Percentiles rank a stretch among this genome's conserved stretches.
Evolutionary conservation across 2,329 filamentous ascomycete species (phyloP).

Genomic region (Macrophomina tecta): DNA sequence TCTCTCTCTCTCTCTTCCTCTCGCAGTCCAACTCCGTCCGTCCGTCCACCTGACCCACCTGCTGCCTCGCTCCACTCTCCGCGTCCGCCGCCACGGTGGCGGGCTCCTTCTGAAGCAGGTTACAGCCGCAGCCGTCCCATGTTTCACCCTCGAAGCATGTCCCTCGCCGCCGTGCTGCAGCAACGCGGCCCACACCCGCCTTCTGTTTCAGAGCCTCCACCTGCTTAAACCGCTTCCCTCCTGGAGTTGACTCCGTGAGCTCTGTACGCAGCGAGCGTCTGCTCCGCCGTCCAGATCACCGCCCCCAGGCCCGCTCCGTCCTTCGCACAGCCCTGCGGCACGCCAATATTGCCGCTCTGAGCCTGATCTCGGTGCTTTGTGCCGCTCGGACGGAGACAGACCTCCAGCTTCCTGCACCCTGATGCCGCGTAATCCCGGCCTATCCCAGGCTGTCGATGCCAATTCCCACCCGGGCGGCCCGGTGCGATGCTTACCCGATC

Average conservation of each 20-base stretch:
- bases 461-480: conserved; percentile 7
- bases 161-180: background rate
- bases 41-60: background rate
- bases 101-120: background rate
- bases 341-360: too few relatives aligned
- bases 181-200: background rate
- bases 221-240: background rate
- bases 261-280: too few relatives aligned
- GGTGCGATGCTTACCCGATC: background rate
- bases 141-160: conserved; percentile 19
- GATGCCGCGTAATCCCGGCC: background rate
- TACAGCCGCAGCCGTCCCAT: background rate
- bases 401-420: background rate
- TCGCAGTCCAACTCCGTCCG: background rate
- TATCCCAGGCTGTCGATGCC: background rate
- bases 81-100: too few relatives aligned
- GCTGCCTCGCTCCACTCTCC: background rate
- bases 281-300: background rate
- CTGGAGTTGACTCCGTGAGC: background rate
- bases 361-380: too few relatives aligned
- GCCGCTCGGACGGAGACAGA: too few relatives aligned
- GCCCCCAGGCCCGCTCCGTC: too few relatives aligned
- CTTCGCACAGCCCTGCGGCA: too few relatives aligned
- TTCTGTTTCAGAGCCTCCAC: background rate
- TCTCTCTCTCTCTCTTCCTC: too few relatives aligned